These are phyloP conservation scores for Hyphochytrium catenoides DNA, from an alignment of 352 stramenopile genomes.

Conservation along the genomic window DNA sequence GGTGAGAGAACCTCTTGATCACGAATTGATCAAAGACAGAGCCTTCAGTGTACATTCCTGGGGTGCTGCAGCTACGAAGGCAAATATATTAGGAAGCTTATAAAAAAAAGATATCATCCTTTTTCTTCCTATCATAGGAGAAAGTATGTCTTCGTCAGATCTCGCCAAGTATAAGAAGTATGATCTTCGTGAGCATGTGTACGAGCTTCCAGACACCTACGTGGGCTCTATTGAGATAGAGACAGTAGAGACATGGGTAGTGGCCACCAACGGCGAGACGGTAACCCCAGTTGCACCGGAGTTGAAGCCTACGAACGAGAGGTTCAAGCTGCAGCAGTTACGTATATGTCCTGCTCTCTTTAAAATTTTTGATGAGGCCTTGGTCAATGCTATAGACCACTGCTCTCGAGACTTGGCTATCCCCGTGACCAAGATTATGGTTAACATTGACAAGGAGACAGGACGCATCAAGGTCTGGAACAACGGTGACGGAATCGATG, in stretches of 20 bases:
- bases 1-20: too few species aligned
- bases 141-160: too few species aligned
- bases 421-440: conserved; percentile 32
- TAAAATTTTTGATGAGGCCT: conserved; percentile 99
- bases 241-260: conserved; percentile 49
- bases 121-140: too few species aligned
- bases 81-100: too few species aligned
- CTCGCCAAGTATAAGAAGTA: conserved; percentile 73
- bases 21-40: too few species aligned
- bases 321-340: conserved; percentile 37
- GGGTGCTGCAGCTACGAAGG: too few species aligned
- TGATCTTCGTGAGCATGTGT: conserved; percentile 59
- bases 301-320: too few species aligned
- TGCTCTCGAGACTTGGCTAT: conserved; percentile 55
- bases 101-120: too few species aligned
- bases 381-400: conserved; percentile 95
- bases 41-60: too few species aligned
- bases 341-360: conserved; percentile 72
- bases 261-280: conserved; percentile 17
- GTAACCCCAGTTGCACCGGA: too few species aligned
- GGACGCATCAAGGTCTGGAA: conserved; percentile 98
- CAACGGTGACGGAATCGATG: conserved; percentile 89
- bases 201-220: conserved; percentile 71
- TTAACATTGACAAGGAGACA: conserved; percentile 29
- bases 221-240: conserved; percentile 57